Conservation (phyloP, 768 basidiomycete species). For the Boletellus ananiceps region DNA sequence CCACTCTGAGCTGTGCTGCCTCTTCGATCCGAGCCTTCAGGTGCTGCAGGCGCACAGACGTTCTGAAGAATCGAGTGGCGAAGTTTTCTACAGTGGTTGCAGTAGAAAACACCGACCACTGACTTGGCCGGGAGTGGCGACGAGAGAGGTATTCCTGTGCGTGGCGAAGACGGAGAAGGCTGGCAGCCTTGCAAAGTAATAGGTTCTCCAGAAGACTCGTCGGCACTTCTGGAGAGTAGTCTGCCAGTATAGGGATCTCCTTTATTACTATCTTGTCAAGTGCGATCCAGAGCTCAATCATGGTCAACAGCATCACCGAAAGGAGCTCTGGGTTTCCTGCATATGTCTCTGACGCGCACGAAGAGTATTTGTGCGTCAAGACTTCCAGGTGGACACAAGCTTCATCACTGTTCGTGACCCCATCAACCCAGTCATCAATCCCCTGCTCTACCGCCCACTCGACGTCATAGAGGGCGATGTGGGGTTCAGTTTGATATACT, state of each 20-base stretch:
- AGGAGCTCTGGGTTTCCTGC: slow-evolving; percentile 20
- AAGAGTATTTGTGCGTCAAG: slow-evolving; percentile 25
- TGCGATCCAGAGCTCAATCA: background rate
- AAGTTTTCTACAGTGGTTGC: slow-evolving; percentile 21
- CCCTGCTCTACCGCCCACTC: slow-evolving; percentile 29
- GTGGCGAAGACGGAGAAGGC: slow-evolving; percentile 27
- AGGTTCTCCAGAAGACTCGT: slow-evolving; percentile 35
- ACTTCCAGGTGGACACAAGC: slow-evolving; percentile 27
- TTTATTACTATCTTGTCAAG: background rate
- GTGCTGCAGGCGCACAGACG: slow-evolving; percentile 12
- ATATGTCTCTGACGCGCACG: slow-evolving; percentile 25
- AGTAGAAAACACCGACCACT: slow-evolving; percentile 33
- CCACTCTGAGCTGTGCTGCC: slow-evolving; percentile 17
- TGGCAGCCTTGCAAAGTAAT: slow-evolving; percentile 33
- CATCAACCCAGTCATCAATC: slow-evolving; percentile 33
- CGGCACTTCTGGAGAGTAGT: slow-evolving; percentile 46
- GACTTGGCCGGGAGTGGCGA: slow-evolving; percentile 19
- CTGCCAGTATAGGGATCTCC: background rate
- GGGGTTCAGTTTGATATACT: slow-evolving; percentile 4
- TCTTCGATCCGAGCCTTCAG: slow-evolving; percentile 28
- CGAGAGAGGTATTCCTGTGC: slow-evolving; percentile 27
- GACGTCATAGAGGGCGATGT: slow-evolving; percentile 33
- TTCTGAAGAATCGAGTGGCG: slow-evolving; percentile 28
- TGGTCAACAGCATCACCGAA: background rate
- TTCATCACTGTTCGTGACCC: slow-evolving; percentile 12